Percentiles rank a stretch among this genome's conserved stretches.
These are phyloP conservation scores for Stemphylium lycopersici DNA, from an alignment of 2,329 filamentous ascomycete species.

Conservation along the genomic window DNA sequence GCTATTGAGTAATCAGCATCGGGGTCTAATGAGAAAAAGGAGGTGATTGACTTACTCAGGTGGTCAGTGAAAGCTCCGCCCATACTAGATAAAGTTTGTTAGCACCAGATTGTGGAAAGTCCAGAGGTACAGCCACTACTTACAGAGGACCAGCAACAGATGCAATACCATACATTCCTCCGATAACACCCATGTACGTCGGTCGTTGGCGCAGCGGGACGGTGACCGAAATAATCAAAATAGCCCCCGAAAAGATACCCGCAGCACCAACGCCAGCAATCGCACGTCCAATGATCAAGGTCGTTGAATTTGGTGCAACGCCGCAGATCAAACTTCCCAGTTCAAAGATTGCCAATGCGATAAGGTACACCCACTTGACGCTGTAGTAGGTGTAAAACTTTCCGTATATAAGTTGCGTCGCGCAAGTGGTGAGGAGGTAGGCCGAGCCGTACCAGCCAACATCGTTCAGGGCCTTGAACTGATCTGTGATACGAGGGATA, in stretches of 20 bases:
- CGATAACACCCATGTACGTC: constrained; percentile 57
- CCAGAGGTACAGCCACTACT: constrained; percentile 16
- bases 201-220: constrained; percentile 56
- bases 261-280: constrained; percentile 58
- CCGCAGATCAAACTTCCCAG: constrained; percentile 60
- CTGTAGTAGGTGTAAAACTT: constrained; percentile 56
- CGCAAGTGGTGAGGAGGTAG: constrained; percentile 52
- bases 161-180: constrained; percentile 58
- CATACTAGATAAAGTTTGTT: constrained; percentile 42
- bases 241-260: constrained; percentile 58
- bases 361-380: constrained; percentile 56
- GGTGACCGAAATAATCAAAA: constrained; percentile 54
- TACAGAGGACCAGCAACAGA: constrained; percentile 55
- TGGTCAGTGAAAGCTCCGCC: constrained; percentile 55
- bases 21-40: not conserved
- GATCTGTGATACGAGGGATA: constrained; percentile 56
- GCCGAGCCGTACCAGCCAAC: constrained; percentile 55
- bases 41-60: constrained; percentile 18
- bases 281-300: constrained; percentile 59
- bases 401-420: constrained; percentile 49
- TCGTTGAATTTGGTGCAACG: constrained; percentile 56
- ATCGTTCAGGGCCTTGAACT: constrained; percentile 54
- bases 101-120: constrained; percentile 15
- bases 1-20: constrained; percentile 10
- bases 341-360: constrained; percentile 57